Percentiles rank a stretch among this genome's conserved stretches.
phyloP scores from a whole-genome alignment of 139 green algal genomes.

The Ettlia oleoabundans region DNA sequence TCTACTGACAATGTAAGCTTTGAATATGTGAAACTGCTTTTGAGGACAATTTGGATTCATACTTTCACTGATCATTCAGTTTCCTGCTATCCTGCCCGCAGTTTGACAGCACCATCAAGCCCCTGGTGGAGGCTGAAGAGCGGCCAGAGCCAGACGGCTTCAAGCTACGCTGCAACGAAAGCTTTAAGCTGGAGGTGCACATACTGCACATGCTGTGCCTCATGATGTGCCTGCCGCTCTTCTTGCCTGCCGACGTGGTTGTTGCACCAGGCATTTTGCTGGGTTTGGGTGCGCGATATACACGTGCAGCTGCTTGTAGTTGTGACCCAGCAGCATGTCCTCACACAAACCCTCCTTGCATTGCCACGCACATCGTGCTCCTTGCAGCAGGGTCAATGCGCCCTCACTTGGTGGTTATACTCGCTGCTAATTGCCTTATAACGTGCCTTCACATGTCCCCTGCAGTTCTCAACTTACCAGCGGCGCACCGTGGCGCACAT shows the following conservation, averaged over 20 bases:
- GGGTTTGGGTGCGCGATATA: too few relatives aligned
- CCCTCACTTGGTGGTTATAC: too few relatives aligned
- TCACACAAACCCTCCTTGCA: too few relatives aligned
- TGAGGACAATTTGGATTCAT: too few relatives aligned
- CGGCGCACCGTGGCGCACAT: conserved; percentile 27
- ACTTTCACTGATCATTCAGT: too few relatives aligned
- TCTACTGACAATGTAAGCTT: too few relatives aligned
- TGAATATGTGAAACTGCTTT: too few relatives aligned
- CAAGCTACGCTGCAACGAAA: not conserved
- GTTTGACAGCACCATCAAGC: conserved; percentile 1
- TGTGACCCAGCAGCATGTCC: too few relatives aligned
- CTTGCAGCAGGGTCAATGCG: too few relatives aligned
- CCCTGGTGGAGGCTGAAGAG: not conserved
- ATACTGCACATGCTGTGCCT: not conserved
- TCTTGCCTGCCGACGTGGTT: not conserved
- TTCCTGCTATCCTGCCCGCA: not conserved
- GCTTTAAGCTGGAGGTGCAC: not conserved
- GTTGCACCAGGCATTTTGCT: not conserved
- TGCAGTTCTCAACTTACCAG: conserved; percentile 24
- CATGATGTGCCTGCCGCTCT: not conserved
- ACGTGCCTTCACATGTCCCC: not conserved
- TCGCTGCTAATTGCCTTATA: not conserved
- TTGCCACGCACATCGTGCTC: too few relatives aligned
- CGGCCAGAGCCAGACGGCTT: conserved; percentile 1
- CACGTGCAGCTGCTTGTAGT: too few relatives aligned